These are phyloP conservation scores for Cynara cardunculus DNA, from an alignment of 129 eudicot genomes.

Conservation along the genomic window DNA sequence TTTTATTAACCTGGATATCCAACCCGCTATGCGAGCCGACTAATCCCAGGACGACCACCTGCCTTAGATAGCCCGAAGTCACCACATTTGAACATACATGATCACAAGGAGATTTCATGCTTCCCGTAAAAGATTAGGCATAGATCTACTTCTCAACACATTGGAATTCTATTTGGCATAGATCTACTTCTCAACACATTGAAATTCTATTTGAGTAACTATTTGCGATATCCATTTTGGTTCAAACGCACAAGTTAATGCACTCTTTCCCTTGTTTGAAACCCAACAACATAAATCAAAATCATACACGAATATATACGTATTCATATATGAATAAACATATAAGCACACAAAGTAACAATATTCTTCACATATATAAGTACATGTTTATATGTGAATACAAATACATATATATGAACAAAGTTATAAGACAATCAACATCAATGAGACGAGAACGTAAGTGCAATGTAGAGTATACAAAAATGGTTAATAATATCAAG, in stretches of 20 bases:
- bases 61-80: no score
- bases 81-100: no score
- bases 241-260: neutral
- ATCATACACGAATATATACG: neutral
- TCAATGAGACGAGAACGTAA: neutral
- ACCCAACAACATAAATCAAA: neutral
- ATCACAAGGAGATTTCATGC: no score
- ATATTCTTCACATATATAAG: neutral
- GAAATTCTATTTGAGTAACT: neutral
- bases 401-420: neutral
- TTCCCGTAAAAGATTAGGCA: neutral
- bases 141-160: neutral
- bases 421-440: neutral
- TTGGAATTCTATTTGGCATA: neutral
- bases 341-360: neutral
- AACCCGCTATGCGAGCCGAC: no score
- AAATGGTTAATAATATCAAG: no score
- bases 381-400: no score
- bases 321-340: neutral
- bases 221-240: no score
- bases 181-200: neutral
- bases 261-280: no score
- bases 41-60: no score
- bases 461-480: neutral
- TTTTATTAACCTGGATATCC: no score